A percentile compares a stretch with the other conserved stretches of the same genome.
These are phyloP conservation scores for Fusarium paranaense DNA, from an alignment of 2,329 filamentous ascomycete genomes.

Conservation along the genomic window DNA sequence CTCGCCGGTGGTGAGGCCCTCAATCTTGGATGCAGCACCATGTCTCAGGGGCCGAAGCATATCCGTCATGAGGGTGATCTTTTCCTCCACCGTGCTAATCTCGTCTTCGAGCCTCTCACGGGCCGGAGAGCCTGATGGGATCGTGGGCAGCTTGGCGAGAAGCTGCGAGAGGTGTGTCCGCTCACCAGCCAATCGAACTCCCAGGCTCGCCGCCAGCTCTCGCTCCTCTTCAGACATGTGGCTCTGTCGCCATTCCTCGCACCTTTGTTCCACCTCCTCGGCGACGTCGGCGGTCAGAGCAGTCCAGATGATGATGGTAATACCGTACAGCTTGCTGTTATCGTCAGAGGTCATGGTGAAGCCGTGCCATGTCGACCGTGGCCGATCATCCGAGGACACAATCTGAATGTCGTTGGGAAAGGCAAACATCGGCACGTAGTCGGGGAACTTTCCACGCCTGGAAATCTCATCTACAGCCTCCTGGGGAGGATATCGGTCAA, in stretches of 20 bases:
- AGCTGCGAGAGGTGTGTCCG: slow-evolving; percentile 90
- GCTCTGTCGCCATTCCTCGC: slow-evolving; percentile 84
- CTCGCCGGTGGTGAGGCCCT: slow-evolving; percentile 93
- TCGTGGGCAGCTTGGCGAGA: slow-evolving; percentile 82
- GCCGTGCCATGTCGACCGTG: slow-evolving; percentile 97
- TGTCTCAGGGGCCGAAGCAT: slow-evolving; percentile 92
- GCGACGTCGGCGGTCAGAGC: slow-evolving; percentile 85
- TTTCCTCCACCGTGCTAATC: slow-evolving; percentile 96
- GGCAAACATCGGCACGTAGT: slow-evolving; percentile 99
- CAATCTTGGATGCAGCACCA: slow-evolving; percentile 95
- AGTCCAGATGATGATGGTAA: slow-evolving; percentile 93
- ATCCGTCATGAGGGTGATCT: slow-evolving; percentile 96
- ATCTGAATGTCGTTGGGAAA: slow-evolving; percentile 99
- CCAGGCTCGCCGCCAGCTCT: slow-evolving; percentile 91
- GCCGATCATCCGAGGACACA: slow-evolving; percentile 92
- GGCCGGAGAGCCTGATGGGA: slow-evolving; percentile 82
- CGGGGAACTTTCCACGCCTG: slow-evolving; percentile 87
- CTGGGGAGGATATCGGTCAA: slow-evolving; percentile 93
- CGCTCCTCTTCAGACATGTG: slow-evolving; percentile 93
- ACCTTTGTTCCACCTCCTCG: slow-evolving; percentile 84
- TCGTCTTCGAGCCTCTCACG: slow-evolving; percentile 91
- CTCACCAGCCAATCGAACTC: slow-evolving; percentile 87
- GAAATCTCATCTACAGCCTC: slow-evolving; percentile 83
- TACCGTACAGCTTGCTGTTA: slow-evolving; percentile 90
- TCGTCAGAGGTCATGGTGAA: slow-evolving; percentile 98